A percentile compares a stretch with the other conserved stretches of the same genome.
Conservation (phyloP, 768 basidiomycete genomes). For the Pholiota molesta region DNA sequence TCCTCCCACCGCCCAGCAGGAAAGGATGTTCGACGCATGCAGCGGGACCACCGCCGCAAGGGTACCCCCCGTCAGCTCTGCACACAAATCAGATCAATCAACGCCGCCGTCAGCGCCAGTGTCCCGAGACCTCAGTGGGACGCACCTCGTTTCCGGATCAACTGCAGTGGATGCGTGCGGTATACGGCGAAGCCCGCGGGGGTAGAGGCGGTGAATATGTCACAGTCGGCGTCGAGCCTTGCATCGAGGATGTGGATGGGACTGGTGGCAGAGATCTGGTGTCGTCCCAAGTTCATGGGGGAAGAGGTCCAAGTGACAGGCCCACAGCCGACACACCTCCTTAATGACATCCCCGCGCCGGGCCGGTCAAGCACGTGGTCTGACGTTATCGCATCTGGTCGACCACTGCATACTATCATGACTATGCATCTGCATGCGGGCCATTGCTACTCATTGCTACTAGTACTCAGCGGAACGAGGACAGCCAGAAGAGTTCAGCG, state of each 20-base stretch:
- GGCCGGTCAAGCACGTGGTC: slow-evolving; percentile 4
- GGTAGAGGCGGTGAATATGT: slow-evolving; percentile 80
- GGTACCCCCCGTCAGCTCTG: slow-evolving; percentile 81
- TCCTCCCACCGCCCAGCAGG: slow-evolving; percentile 85
- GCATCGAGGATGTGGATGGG: slow-evolving; percentile 79
- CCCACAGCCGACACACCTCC: slow-evolving; percentile 1
- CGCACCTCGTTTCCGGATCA: slow-evolving; percentile 82
- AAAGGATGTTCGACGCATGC: slow-evolving; percentile 85
- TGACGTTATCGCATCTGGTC: slow-evolving; percentile 1
- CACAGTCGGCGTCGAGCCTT: slow-evolving; percentile 77
- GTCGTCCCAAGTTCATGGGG: slow-evolving; percentile 85
- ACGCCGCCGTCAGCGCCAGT: slow-evolving; percentile 2
- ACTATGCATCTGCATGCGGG: too few species aligned
- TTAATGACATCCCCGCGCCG: slow-evolving; percentile 13
- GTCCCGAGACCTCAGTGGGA: background rate
- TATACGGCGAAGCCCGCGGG: slow-evolving; percentile 86
- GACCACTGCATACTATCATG: too few species aligned
- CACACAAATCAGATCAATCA: slow-evolving; percentile 17
- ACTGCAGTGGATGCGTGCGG: slow-evolving; percentile 70
- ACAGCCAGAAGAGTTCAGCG: too few species aligned
- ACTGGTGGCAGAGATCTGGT: slow-evolving; percentile 76
- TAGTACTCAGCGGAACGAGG: too few species aligned
- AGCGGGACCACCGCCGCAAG: slow-evolving; percentile 76
- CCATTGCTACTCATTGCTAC: too few species aligned
- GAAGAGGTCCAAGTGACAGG: slow-evolving; percentile 14